A percentile compares a stretch with the other conserved stretches of the same genome.
Evolutionary conservation across 495 filamentous ascomycete genomes (phyloP).

Genomic region (Penicillium odoratum): DNA sequence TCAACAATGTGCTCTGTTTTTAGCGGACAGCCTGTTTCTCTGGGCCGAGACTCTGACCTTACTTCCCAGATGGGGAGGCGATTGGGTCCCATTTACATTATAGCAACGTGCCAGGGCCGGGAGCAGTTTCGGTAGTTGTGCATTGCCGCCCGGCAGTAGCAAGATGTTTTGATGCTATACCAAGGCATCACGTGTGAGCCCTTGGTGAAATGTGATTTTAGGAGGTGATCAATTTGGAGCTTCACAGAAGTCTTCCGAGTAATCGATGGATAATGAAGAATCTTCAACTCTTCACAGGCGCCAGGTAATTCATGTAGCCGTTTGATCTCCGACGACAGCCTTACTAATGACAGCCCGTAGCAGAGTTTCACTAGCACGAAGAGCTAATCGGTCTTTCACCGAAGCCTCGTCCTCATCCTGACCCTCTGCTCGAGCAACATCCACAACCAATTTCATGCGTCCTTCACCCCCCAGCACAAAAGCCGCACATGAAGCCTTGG

Average conservation of each 20-base stretch:
- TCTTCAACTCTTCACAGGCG: neutral
- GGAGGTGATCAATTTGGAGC: neutral
- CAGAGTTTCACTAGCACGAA: conserved; percentile 30
- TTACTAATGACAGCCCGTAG: conserved; percentile 32
- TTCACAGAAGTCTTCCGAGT: neutral
- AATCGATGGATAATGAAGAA: neutral
- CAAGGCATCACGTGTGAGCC: too few relatives aligned
- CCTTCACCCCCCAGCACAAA: conserved; percentile 56
- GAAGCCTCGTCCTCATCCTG: conserved; percentile 13
- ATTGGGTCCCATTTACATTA: neutral
- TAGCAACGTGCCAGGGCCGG: neutral
- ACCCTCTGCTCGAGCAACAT: conserved; percentile 24
- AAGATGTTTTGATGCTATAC: neutral
- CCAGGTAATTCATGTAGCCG: conserved; percentile 15
- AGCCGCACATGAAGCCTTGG: conserved; percentile 52
- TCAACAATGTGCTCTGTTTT: neutral
- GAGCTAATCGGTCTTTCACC: conserved; percentile 6
- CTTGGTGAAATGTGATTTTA: too few relatives aligned
- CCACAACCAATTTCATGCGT: conserved; percentile 51
- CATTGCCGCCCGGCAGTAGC: neutral
- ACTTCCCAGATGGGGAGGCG: neutral
- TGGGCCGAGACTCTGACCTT: neutral
- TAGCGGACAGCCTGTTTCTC: neutral
- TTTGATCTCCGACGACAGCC: conserved; percentile 25
- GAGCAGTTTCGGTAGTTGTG: neutral